A percentile compares a stretch with the other conserved stretches of the same genome.
Conservation (phyloP, 164 flowering plant species). For the Vitis labrusca region DNA sequence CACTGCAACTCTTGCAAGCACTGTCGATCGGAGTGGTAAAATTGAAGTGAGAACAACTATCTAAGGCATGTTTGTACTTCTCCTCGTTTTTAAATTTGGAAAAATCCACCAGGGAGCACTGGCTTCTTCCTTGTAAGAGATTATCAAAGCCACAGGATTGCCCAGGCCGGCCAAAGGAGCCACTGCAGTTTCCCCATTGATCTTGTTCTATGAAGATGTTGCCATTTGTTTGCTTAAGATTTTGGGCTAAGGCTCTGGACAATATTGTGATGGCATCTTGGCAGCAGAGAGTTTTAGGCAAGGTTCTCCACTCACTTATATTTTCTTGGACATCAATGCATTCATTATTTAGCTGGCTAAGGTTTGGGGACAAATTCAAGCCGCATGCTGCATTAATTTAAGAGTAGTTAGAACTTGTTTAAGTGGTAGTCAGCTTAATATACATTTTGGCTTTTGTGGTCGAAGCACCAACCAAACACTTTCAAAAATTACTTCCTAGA, state of each 20-base stretch:
- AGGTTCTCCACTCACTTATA: constrained; percentile 34
- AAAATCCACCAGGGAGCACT: constrained; percentile 34
- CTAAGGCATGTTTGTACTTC: not conserved
- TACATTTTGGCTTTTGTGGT: too few species aligned
- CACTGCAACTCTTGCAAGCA: constrained; percentile 32
- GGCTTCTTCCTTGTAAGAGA: constrained; percentile 21
- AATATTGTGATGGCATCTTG: constrained; percentile 36
- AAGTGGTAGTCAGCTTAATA: too few species aligned
- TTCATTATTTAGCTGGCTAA: constrained; percentile 46
- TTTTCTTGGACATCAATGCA: constrained; percentile 30
- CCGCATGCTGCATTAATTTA: constrained; percentile 12
- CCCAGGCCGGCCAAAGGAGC: constrained; percentile 15
- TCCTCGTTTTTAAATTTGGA: not conserved
- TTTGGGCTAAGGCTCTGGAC: constrained; percentile 43
- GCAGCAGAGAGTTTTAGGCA: constrained; percentile 48
- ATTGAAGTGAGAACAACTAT: constrained; percentile 35
- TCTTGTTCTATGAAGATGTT: constrained; percentile 31
- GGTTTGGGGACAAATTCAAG: constrained; percentile 32
- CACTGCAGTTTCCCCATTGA: constrained; percentile 37
- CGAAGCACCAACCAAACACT: too few species aligned
- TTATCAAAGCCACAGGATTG: constrained; percentile 30
- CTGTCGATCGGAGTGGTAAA: constrained; percentile 16
- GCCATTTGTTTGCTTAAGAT: not conserved
- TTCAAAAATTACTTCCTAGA: too few species aligned
- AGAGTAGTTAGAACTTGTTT: too few species aligned